A percentile compares a stretch with the other conserved stretches of the same genome.
Conservation (phyloP, 2,329 filamentous ascomycete species). For the Periconia macrospinosa region DNA sequence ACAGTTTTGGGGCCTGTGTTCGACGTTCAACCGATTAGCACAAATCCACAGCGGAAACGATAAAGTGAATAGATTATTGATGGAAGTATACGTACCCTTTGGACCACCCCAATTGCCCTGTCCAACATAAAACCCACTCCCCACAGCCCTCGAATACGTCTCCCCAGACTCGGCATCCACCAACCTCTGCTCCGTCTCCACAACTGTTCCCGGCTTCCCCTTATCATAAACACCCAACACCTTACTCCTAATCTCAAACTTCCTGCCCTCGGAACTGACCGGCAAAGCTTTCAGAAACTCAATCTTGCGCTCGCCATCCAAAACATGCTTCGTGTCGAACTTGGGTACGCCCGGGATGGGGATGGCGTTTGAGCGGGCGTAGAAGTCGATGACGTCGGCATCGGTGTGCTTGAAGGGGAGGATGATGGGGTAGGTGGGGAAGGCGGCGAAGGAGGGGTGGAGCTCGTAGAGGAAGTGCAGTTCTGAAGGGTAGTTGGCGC, state of each 20-base stretch:
- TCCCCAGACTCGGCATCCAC: conserved; percentile 71
- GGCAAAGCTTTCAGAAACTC: conserved; percentile 77
- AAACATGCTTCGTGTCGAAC: conserved; percentile 72
- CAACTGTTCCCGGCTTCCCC: conserved; percentile 77
- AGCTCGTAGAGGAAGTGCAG: conserved; percentile 93
- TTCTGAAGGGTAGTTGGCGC: conserved; percentile 75
- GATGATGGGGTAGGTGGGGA: conserved; percentile 85
- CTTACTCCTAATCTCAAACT: conserved; percentile 76
- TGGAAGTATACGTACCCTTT: conserved; percentile 70
- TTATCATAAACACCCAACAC: conserved; percentile 89
- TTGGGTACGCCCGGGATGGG: conserved; percentile 76
- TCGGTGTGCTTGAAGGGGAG: conserved; percentile 79
- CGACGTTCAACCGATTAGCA: not conserved
- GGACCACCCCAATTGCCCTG: conserved; percentile 87
- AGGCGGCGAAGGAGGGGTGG: conserved; percentile 81
- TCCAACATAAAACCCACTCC: conserved; percentile 76
- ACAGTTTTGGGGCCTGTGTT: conserved; percentile 64
- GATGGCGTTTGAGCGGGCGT: conserved; percentile 66
- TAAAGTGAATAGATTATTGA: too few relatives aligned
- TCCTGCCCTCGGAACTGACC: conserved; percentile 67
- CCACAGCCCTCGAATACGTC: conserved; percentile 69
- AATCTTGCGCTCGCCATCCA: conserved; percentile 83
- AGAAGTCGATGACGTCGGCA: conserved; percentile 83
- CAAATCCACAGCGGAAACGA: too few relatives aligned
- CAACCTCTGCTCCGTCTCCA: conserved; percentile 77